A percentile compares a stretch with the other conserved stretches of the same genome.
phyloP scores from a whole-genome alignment of 2,329 filamentous ascomycete species.

The Ceratocystis colombiana region DNA sequence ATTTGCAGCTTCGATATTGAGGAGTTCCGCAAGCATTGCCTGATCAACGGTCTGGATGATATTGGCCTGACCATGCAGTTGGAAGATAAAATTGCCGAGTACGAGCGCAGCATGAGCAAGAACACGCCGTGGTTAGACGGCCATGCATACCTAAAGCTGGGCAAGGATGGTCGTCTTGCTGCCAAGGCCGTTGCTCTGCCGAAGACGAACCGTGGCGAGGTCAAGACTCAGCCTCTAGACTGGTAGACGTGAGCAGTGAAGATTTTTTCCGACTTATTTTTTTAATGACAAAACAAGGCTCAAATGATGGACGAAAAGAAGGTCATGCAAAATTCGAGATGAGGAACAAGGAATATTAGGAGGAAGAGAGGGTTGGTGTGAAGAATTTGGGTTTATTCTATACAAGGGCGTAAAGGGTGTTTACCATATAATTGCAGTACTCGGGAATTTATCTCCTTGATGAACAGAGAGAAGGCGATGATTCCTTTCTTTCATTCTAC shows the following conservation, averaged over 20 bases:
- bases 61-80: conserved; percentile 90
- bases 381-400: conserved; percentile 23
- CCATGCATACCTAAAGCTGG: conserved; percentile 61
- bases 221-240: conserved; percentile 74
- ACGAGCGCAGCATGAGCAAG: conserved; percentile 65
- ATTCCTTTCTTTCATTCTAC: not conserved
- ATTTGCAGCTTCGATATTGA: conserved; percentile 80
- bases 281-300: not conserved
- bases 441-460: conserved; percentile 3
- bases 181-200: conserved; percentile 60
- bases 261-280: not conserved
- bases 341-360: not conserved
- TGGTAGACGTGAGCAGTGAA: conserved; percentile 48
- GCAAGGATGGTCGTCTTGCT: conserved; percentile 45
- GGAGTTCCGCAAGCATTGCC: conserved; percentile 86
- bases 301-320: not conserved
- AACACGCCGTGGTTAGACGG: conserved; percentile 90
- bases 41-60: conserved; percentile 88
- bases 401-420: not conserved
- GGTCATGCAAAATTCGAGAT: not conserved
- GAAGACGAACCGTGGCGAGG: conserved; percentile 79
- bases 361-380: not conserved
- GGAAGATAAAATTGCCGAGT: conserved; percentile 76
- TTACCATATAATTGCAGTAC: not conserved
- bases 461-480: not conserved